Base-by-base conservation (phyloP, 2,329 filamentous ascomycete species). In the Bipolaris sorokiniana region DNA sequence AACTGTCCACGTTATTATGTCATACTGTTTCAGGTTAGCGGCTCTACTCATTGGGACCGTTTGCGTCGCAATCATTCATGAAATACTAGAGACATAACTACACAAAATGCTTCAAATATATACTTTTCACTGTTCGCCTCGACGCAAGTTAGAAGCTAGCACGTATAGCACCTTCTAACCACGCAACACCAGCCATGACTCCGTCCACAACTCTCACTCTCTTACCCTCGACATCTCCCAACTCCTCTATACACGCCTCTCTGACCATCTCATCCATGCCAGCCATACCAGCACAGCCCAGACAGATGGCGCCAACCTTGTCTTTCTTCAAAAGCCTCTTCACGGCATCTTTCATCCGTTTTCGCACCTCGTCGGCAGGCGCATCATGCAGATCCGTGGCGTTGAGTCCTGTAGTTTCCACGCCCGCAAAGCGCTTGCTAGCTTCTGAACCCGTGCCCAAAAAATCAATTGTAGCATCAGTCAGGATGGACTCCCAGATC, bases 281-380 rank as follows among this genome's bases (percentile, higher is more conserved):
- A 1, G 89, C 88, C 93, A 97, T 97, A 0, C 92, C 93, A 2
- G 91, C 93, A 74, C 93, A 97, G 0, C 93, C 93, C 80, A 97
- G 84, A 69, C 91, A 90, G 7, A 97, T 85, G 22, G 88, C 90
- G 4, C 82, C 80, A 0, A 93, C 84, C 3, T 81, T 79, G 0
- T 82, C 78, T 11, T 80, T 80, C 7, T 71, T 73, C 26, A 96
- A 76, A 23, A 97, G 78, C 48, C 83, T 80, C 72, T 83, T 85
- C 0, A 91, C 90, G 0, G 92, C 92, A 15, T 86, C 82, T 63
- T 83, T 87, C 71, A 97, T 86, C 68, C 86, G 87, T 57, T 74
- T 73, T 36, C 81, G 80, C 36, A 97, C 86, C 59, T 90, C 82
- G 7, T 86, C 85, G 0, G 83, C 82, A 0, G 87, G 81, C 1